These are phyloP conservation scores for Coccomyxa subellipsoidea DNA, from an alignment of 163 green algal species.

Conservation along the genomic window DNA sequence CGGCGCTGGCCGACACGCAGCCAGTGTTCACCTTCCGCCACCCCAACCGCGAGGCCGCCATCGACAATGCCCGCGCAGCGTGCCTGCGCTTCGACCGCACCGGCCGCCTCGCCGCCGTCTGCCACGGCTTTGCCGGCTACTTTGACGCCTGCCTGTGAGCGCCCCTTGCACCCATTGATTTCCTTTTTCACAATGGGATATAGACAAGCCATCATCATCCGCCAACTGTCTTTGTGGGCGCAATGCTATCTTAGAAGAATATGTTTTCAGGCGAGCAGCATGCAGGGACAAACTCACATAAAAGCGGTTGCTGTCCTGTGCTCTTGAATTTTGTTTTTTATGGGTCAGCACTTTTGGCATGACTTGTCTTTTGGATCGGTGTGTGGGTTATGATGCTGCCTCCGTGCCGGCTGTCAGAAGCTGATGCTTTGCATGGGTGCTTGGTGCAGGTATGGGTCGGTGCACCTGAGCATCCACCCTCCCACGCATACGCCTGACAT, in stretches of 20 bases:
- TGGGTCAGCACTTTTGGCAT: too few relatives aligned
- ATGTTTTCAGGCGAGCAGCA: too few relatives aligned
- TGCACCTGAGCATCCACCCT: slow-evolving; percentile 87
- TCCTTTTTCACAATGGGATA: background rate
- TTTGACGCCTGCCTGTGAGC: slow-evolving; percentile 81
- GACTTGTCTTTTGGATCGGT: too few relatives aligned
- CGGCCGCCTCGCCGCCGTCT: slow-evolving; percentile 35
- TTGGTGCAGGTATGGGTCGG: slow-evolving; percentile 62
- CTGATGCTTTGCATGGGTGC: too few relatives aligned
- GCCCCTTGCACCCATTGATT: background rate
- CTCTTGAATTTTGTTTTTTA: background rate
- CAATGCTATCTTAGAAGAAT: too few relatives aligned
- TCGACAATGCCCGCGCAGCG: slow-evolving; percentile 55
- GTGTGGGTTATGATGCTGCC: too few relatives aligned
- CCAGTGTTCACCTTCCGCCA: slow-evolving; percentile 89
- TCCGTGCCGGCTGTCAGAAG: too few relatives aligned
- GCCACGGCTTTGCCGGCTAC: slow-evolving; percentile 94
- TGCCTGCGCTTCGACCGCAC: slow-evolving; percentile 45
- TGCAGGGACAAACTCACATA: too few relatives aligned
- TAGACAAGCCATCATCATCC: background rate
- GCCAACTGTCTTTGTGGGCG: too few relatives aligned
- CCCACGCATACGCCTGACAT: slow-evolving; percentile 89
- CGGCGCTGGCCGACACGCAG: slow-evolving; percentile 46
- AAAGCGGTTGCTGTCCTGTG: background rate
- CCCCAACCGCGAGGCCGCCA: slow-evolving; percentile 54